Evolutionary conservation across 306 rosid species (phyloP).

Genomic region (Luffa aegyptiaca): DNA sequence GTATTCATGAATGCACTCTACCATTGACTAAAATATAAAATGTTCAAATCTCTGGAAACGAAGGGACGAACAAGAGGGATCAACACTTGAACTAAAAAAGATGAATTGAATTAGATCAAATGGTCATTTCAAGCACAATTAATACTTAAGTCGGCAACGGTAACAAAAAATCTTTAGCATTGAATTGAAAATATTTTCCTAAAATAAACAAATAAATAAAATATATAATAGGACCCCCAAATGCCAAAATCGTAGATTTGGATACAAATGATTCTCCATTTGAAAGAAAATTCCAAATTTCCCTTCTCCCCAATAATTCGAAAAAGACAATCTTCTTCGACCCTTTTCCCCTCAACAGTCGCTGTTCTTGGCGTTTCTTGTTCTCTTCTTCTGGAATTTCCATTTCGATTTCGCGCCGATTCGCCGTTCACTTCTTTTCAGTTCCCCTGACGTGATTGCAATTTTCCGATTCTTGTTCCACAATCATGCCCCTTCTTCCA

Average conservation of each 20-base stretch:
- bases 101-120: too few species aligned
- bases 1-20: too few species aligned
- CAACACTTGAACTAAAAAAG: too few species aligned
- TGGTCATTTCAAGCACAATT: too few species aligned
- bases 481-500: constrained; percentile 65
- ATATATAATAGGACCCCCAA: not conserved
- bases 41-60: too few species aligned
- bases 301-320: not conserved
- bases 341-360: not conserved
- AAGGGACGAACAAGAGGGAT: too few species aligned
- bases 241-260: not conserved
- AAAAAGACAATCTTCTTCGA: not conserved
- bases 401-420: not conserved
- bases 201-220: not conserved
- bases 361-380: not conserved
- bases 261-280: not conserved
- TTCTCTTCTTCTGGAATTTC: not conserved
- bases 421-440: not conserved
- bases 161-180: too few species aligned
- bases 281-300: not conserved
- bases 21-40: too few species aligned
- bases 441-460: not conserved
- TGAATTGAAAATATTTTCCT: too few species aligned
- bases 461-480: not conserved
- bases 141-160: too few species aligned